Percentiles rank a stretch among this genome's conserved stretches.
Evolutionary conservation across 441 rosid species (phyloP).

Genomic region (Jatropha podagrica): DNA sequence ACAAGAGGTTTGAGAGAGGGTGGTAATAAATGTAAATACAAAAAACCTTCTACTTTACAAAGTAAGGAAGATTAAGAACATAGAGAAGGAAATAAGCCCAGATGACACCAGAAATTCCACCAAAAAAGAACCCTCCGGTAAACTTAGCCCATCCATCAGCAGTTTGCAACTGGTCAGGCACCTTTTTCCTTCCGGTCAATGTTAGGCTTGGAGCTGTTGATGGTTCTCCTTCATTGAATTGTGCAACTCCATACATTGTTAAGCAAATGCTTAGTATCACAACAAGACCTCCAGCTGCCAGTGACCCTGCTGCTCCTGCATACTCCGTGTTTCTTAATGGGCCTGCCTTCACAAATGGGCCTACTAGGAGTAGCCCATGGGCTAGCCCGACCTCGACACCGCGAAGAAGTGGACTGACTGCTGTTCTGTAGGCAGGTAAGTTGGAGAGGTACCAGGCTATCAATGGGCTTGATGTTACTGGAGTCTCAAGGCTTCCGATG

Average conservation of each 20-base stretch:
- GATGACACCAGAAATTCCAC: slow-evolving; percentile 89
- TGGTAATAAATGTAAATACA: not conserved
- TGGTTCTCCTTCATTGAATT: slow-evolving; percentile 80
- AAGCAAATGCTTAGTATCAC: slow-evolving; percentile 84
- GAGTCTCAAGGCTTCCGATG: slow-evolving; percentile 96
- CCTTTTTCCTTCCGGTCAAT: slow-evolving; percentile 90
- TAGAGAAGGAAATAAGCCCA: slow-evolving; percentile 96
- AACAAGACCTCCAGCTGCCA: slow-evolving; percentile 87
- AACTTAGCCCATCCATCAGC: slow-evolving; percentile 94
- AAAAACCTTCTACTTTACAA: slow-evolving; percentile 45
- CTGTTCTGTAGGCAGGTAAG: slow-evolving; percentile 92
- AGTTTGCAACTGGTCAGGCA: slow-evolving; percentile 89
- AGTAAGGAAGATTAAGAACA: slow-evolving; percentile 85
- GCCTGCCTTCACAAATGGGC: slow-evolving; percentile 87
- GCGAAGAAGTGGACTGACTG: slow-evolving; percentile 87
- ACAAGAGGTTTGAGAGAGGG: not conserved
- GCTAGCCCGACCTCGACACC: slow-evolving; percentile 93
- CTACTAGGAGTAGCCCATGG: slow-evolving; percentile 81
- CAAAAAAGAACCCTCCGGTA: slow-evolving; percentile 90
- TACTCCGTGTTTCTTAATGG: slow-evolving; percentile 81
- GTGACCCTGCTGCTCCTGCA: slow-evolving; percentile 77
- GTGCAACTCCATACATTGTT: slow-evolving; percentile 81
- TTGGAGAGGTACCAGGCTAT: slow-evolving; percentile 95
- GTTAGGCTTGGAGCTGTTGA: slow-evolving; percentile 81
- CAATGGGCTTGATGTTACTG: slow-evolving; percentile 87